Percentiles rank a stretch among this genome's conserved stretches.
phyloP scores from a whole-genome alignment of 805 yeast species.

The Candida adriatica region DNA sequence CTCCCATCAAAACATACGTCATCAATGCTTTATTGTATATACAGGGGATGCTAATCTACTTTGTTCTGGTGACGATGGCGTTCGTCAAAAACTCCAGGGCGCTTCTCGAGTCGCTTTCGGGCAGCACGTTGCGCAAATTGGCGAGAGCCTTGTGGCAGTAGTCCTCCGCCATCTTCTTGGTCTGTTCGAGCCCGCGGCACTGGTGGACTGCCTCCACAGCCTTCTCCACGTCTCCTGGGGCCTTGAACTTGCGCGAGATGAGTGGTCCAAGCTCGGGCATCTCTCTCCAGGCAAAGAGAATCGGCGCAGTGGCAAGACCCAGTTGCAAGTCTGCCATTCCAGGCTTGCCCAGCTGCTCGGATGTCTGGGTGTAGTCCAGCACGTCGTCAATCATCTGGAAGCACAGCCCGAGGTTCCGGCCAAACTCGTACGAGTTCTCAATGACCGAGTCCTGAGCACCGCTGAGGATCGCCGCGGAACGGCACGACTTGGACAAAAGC shows the following conservation, averaged over 20 bases:
- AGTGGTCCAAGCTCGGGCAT: constrained; percentile 79
- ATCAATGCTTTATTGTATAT: too few species aligned
- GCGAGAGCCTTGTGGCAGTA: constrained; percentile 72
- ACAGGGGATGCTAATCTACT: constrained; percentile 28
- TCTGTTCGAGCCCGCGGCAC: constrained; percentile 69
- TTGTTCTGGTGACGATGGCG: constrained; percentile 74
- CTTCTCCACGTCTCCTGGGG: constrained; percentile 77
- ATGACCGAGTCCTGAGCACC: constrained; percentile 73
- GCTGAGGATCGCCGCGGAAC: constrained; percentile 89
- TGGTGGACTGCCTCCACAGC: constrained; percentile 69
- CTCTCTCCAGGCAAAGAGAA: constrained; percentile 87
- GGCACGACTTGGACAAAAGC: constrained; percentile 84
- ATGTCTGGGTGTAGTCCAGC: constrained; percentile 89
- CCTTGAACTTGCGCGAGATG: constrained; percentile 74
- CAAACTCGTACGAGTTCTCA: constrained; percentile 84
- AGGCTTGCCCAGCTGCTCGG: constrained; percentile 84
- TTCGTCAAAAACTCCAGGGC: constrained; percentile 83
- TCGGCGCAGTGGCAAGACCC: constrained; percentile 96
- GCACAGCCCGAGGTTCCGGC: constrained; percentile 88
- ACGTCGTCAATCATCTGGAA: constrained; percentile 96
- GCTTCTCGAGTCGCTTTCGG: constrained; percentile 83
- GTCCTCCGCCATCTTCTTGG: constrained; percentile 66
- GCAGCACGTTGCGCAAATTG: constrained; percentile 60
- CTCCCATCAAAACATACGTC: too few species aligned
- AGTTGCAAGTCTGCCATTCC: constrained; percentile 90